Evolutionary conservation across 2,329 filamentous ascomycete species (phyloP), one percentile per base, ranked within the genome.

Genomic region (Acrocalymma vagum): DNA sequence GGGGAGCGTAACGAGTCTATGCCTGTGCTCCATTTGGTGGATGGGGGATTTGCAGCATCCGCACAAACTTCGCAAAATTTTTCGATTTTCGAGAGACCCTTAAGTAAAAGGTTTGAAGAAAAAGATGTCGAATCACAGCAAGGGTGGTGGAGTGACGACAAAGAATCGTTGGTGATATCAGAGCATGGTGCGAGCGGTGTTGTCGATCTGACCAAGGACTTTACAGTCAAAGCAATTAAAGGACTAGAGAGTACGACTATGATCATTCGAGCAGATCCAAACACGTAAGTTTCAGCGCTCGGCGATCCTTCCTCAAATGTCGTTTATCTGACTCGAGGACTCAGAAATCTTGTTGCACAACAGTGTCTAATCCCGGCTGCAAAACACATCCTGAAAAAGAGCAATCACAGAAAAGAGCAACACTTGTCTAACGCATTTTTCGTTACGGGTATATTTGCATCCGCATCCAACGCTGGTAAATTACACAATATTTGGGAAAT

Each of bases 191-290:
- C 42, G 7, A 51, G 53, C 23, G 53, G 53, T 7, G 26, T 50
- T 23, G 34, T 40, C 3, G 38, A 56, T 18, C 21, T 56, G 30
- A 56, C 44, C 1, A 15, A 26, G 1, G 18, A 24, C 3, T 51
- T 49, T 15, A n/a, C 18, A 10, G 9, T 15, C 10, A 26, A 20
- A 2, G 10, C 7, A 7, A 9, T 11, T 5, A 9, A n/a, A 4
- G 16, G 16, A 3, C 10, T 21, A 9, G 9, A 29, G 23, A 29
- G 31, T 5, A 17, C 29, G 14, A 16, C 15, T 9, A 29, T 7
- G 1, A 44, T 50, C 17, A 47, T 57, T 21, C 39, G 45, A 5
- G 51, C 53, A 4, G 51, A 57, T 33, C 53, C 53, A 10, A 57
- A 57, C 25, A 57, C 53, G 53, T 54, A 37, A 46, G 53, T 45